Conservation (phyloP, 2,329 filamentous ascomycete species). For the Fusarium camptoceras region DNA sequence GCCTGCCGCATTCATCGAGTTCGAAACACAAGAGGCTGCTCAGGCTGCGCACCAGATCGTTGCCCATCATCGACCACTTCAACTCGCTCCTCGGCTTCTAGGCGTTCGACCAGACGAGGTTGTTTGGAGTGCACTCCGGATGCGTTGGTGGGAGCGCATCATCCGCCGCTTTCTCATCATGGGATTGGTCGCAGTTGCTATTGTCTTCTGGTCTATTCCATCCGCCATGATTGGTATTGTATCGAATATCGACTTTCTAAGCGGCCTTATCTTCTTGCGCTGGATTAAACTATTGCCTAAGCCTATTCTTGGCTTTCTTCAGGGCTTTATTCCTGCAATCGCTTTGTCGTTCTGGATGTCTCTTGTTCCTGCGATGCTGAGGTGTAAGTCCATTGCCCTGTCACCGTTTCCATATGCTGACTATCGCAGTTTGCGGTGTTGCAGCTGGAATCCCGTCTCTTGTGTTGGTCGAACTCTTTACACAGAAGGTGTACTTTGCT, state of each 20-base stretch:
- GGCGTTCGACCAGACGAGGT: slow-evolving; percentile 86
- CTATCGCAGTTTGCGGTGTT: slow-evolving; percentile 74
- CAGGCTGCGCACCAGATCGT: slow-evolving; percentile 89
- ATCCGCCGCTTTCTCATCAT: slow-evolving; percentile 76
- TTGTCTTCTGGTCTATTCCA: slow-evolving; percentile 86
- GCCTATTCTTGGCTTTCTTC: slow-evolving; percentile 82
- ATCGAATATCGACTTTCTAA: slow-evolving; percentile 82
- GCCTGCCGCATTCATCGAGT: slow-evolving; percentile 91
- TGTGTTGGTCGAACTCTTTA: slow-evolving; percentile 85
- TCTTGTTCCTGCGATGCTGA: slow-evolving; percentile 83
- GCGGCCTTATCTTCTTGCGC: slow-evolving; percentile 73
- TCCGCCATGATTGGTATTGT: slow-evolving; percentile 85
- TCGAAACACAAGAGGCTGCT: slow-evolving; percentile 82
- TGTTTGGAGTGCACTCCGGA: slow-evolving; percentile 85
- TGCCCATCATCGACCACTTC: slow-evolving; percentile 85
- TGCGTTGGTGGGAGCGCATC: slow-evolving; percentile 88
- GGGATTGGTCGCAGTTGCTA: slow-evolving; percentile 78
- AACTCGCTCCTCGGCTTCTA: slow-evolving; percentile 87
- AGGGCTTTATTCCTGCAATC: slow-evolving; percentile 84
- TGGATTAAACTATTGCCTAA: slow-evolving; percentile 79
- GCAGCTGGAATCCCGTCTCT: slow-evolving; percentile 82
- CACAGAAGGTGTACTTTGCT: slow-evolving; percentile 90
- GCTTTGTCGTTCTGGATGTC: slow-evolving; percentile 87
- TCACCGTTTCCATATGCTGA: slow-evolving; percentile 13
- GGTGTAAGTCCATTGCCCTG: slow-evolving; percentile 54